These are phyloP conservation scores for Eimeria zaria DNA, from an alignment of 169 alveolate species.

Conservation along the genomic window DNA sequence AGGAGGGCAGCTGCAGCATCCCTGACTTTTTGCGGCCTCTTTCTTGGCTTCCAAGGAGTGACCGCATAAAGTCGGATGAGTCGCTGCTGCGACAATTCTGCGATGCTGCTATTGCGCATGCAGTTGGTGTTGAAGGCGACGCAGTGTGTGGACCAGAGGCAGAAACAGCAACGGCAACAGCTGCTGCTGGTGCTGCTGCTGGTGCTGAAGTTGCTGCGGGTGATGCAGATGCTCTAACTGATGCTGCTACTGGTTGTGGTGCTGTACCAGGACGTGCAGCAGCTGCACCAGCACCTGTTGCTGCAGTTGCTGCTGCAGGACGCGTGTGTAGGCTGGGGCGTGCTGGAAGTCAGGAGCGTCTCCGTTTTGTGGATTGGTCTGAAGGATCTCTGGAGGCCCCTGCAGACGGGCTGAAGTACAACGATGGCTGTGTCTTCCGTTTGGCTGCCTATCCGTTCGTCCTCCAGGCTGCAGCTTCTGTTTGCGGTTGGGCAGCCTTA, in stretches of 20 bases:
- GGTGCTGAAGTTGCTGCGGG: not conserved
- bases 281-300: not conserved
- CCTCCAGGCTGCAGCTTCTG: constrained; percentile 30
- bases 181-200: not conserved
- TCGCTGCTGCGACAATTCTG: constrained; percentile 34
- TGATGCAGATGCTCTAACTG: not conserved
- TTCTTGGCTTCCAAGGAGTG: constrained; percentile 81
- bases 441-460: constrained; percentile 66
- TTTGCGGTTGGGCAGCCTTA: constrained; percentile 68
- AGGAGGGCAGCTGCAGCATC: not conserved
- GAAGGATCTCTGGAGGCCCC: constrained; percentile 1
- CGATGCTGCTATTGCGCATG: constrained; percentile 35
- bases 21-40: constrained; percentile 69
- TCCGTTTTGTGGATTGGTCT: constrained; percentile 41
- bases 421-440: constrained; percentile 81
- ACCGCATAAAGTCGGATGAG: constrained; percentile 40
- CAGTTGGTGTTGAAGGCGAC: not conserved
- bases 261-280: not conserved
- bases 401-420: constrained; percentile 40
- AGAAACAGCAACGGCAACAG: not conserved
- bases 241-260: not conserved
- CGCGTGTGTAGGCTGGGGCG: not conserved
- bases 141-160: not conserved
- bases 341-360: not conserved
- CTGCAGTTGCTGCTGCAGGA: not conserved